Percentiles rank a stretch among this genome's conserved stretches.
These are phyloP conservation scores for Colletotrichum godetiae DNA, from an alignment of 2,329 filamentous ascomycete genomes.

Conservation along the genomic window DNA sequence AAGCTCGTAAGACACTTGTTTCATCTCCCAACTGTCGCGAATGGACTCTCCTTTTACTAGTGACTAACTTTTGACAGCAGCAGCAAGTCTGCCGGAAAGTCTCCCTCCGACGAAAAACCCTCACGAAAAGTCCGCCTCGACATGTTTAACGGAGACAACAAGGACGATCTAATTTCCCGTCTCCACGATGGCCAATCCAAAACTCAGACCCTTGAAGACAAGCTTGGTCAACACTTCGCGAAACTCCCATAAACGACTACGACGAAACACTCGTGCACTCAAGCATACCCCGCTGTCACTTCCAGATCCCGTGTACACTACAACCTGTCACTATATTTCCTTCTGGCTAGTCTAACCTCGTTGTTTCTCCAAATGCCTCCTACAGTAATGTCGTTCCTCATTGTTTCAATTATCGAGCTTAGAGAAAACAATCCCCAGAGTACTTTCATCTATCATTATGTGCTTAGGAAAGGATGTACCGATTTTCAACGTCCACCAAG, in stretches of 20 bases:
- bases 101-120: neutral
- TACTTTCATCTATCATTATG: neutral
- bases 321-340: neutral
- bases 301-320: neutral
- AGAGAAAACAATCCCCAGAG: neutral
- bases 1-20: neutral
- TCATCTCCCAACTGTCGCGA: rapidly evolving
- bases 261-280: neutral
- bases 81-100: neutral
- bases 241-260: neutral
- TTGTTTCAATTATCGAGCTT: neutral
- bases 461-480: neutral
- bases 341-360: neutral
- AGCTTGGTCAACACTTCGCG: neutral
- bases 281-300: neutral
- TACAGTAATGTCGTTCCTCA: neutral
- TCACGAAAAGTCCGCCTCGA: slow-evolving; percentile 1
- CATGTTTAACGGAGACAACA: neutral
- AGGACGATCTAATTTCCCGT: neutral
- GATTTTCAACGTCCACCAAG: neutral
- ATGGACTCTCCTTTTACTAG: no score
- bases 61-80: neutral
- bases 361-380: neutral
- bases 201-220: neutral
- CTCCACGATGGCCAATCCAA: neutral